phyloP scores from a whole-genome alignment of 345 rosid genomes.

The Combretum micranthum region DNA sequence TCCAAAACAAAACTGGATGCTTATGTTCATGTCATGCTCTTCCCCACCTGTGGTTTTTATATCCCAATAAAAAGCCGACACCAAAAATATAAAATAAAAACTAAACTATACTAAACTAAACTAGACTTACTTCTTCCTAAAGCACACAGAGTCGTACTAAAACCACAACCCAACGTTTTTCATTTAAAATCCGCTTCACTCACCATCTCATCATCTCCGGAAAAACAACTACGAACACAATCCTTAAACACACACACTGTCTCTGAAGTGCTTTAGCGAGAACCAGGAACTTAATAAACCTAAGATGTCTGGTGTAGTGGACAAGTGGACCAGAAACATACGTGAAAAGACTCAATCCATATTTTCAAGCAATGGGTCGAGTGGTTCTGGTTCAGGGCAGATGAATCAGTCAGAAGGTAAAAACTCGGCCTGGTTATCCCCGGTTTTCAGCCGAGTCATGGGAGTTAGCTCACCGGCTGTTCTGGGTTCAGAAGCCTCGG shows the following conservation, averaged over 20 bases:
- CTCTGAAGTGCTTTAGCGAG: not conserved
- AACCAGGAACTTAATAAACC: accelerated
- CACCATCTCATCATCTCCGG: no score
- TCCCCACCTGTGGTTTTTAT: no score
- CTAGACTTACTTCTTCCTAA: not conserved
- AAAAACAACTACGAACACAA: no score
- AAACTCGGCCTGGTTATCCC: constrained; percentile 8
- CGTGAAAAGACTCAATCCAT: constrained; percentile 27
- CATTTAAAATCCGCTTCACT: not conserved
- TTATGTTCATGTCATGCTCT: no score
- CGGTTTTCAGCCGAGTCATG: constrained; percentile 3
- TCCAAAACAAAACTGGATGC: no score
- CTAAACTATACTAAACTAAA: no score
- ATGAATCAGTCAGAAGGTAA: constrained; percentile 8
- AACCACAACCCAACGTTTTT: not conserved
- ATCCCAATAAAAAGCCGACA: no score
- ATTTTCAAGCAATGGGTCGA: constrained; percentile 10
- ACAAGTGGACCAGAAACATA: constrained; percentile 38
- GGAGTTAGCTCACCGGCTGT: not conserved
- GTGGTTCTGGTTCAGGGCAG: constrained; percentile 3
- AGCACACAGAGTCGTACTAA: constrained; percentile 1
- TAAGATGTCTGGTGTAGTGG: constrained; percentile 38
- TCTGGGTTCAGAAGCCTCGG: constrained; percentile 7
- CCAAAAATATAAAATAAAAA: no score
- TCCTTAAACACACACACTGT: not conserved